Evolutionary conservation across 2,329 filamentous ascomycete genomes (phyloP), one percentile per base, ranked within the genome.

Genomic region (Dothistroma septosporum): DNA sequence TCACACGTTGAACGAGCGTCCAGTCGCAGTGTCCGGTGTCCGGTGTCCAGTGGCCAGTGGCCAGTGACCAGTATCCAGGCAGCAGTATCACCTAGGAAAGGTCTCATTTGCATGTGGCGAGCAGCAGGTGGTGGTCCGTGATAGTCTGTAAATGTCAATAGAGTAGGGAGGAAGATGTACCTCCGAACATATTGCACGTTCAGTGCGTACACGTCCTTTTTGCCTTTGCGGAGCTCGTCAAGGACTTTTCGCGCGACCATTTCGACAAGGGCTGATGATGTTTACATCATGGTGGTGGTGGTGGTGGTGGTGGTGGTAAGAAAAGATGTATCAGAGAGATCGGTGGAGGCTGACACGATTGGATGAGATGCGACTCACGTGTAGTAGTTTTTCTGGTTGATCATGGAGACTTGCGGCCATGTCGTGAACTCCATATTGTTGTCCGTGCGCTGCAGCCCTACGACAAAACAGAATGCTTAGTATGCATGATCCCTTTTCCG

Each of bases 341-440:
- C 32, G 41, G 52, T 52, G 44, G 28, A 10, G 21, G 49, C 11
- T 12, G 31, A 21, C 22, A 35, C 49, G 49, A 53, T 53, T 53
- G 49, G 49, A 35, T 19, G 22, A 55, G 22, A 57, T 33, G 47
- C 46, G 53, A 80, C 87, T 63, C 82, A 94, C 91, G 92, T 96
- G 76, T 97, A 97, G 77, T 99, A 99, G 76, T 99, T 99, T 80
- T 99, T 99, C 76, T 99, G 94, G 75, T 99, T 99, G 77, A 99
- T 99, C 70, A 94, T 91, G 48, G 85, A 83, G 60, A 96, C 87
- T 72, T 94, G 89, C 10, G 94, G 93, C 93, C 94, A 99, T 75
- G 84, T 95, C 53, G 92, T 90, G 73, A 94, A 85, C 73, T 92
- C 94, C 88, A 99, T 93, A 78, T 93, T 92, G 85, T 99, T 99